Evolutionary conservation across 768 basidiomycete genomes (phyloP), one percentile per base, ranked within the genome.

Genomic region (Podaxis rugospora): DNA sequence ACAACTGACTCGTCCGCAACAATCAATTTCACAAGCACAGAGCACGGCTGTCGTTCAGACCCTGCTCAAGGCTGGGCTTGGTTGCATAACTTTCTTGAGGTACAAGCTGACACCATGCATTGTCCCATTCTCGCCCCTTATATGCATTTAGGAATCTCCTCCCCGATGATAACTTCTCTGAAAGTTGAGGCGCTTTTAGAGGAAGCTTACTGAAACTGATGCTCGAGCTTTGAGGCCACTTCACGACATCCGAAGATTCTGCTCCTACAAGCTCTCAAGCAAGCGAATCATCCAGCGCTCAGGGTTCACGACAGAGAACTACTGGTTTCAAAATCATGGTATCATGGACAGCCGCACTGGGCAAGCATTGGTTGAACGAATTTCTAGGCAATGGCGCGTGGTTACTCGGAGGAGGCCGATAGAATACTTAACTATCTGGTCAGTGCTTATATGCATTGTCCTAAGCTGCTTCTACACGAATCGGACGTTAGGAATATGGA

Each of bases 341-440:
- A 67, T 16, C 53, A 36, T 35, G 7, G 14, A 23, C 10, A 1
- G 36, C 21, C 42, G 11, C 11, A n/a, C 14, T 16, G 10, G 18
- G 1, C n/a, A 21, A 3, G n/a, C 5, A 3, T 49, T 16, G 18
- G 39, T 28, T 37, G 35, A 36, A 5, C 40, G 11, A 51, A 35
- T 40, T 11, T 25, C 25, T 59, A 83, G 83, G 81, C 80, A 11
- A 83, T 95, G 66, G 84, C 83, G 28, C 80, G 89, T 28, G 92
- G 91, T 4, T 88, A 85, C 66, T 90, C 92, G 7, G 85, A 87
- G 53, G 93, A 94, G 69, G 93, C 87, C 0, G 92, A 95, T 72
- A 84, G 81, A 65, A 79, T 95, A 42, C 74, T 94, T 40, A 88
- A 95, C 66, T 93, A 90, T 67, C 69, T 95, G 72, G 93, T 71